These are phyloP conservation scores for Rauvolfia tetraphylla DNA, from an alignment of 257 asterid species.

Conservation along the genomic window DNA sequence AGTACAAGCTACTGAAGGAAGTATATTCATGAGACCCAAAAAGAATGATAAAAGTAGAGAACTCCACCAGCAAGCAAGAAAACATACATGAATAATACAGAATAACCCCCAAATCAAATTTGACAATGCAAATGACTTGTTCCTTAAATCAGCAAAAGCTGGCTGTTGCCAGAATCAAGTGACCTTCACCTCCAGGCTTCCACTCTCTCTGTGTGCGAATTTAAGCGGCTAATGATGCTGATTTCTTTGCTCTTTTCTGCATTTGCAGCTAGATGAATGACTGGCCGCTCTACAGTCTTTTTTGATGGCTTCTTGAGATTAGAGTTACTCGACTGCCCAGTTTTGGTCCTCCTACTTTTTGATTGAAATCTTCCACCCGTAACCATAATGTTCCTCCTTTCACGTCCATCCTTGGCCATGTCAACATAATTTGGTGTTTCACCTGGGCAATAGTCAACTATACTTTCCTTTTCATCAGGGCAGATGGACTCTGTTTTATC, in stretches of 20 bases:
- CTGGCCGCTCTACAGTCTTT: conserved; percentile 26
- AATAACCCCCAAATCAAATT: conserved; percentile 1
- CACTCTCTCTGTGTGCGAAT: conserved; percentile 48
- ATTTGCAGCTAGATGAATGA: conserved; percentile 22
- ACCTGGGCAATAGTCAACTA: conserved; percentile 16
- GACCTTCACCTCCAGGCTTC: conserved; percentile 77
- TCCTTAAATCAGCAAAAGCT: not conserved
- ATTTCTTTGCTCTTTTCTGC: conserved; percentile 41
- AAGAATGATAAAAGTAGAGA: not conserved
- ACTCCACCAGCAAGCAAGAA: not conserved
- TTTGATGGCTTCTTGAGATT: conserved; percentile 35
- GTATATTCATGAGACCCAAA: not conserved
- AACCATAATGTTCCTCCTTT: conserved; percentile 3
- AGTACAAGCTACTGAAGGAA: not conserved
- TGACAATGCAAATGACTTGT: not conserved
- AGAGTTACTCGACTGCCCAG: conserved; percentile 30
- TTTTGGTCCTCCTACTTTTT: conserved; percentile 43
- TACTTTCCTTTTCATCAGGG: conserved; percentile 26
- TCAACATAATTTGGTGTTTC: conserved; percentile 10
- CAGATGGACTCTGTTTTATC: conserved; percentile 28
- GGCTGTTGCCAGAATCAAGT: not conserved
- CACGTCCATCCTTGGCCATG: conserved; percentile 12
- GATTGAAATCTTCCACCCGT: conserved; percentile 31
- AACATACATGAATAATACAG: not conserved
- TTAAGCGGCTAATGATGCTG: conserved; percentile 42